A percentile compares a stretch with the other conserved stretches of the same genome.
phyloP scores from a whole-genome alignment of 2,329 filamentous ascomycete genomes.

The Verticillium nonalfalfae region DNA sequence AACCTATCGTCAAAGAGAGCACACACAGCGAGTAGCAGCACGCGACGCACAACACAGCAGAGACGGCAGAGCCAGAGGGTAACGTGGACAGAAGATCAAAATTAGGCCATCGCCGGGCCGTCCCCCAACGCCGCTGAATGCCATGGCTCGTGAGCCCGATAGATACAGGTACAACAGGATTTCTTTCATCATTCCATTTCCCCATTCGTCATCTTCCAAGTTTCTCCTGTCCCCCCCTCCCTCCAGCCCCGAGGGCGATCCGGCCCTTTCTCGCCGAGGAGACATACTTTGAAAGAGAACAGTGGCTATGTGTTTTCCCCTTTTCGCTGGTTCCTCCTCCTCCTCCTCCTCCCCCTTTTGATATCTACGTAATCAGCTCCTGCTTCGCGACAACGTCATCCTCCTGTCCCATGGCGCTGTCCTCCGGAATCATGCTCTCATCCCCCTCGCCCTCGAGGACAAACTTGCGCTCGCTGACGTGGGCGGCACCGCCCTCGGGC shows the following conservation, averaged over 20 bases:
- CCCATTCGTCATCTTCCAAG: neutral
- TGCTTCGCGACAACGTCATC: conserved; percentile 22
- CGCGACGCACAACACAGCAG: neutral
- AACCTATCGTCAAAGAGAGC: neutral
- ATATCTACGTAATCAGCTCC: conserved; percentile 24
- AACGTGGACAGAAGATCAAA: neutral
- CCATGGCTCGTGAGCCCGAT: neutral
- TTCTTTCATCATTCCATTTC: neutral
- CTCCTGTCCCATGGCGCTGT: conserved; percentile 30
- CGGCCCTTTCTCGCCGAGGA: neutral
- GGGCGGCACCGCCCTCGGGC: conserved; percentile 47
- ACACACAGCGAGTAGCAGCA: neutral
- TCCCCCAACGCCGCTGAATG: neutral
- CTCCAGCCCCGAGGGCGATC: conserved; percentile 1
- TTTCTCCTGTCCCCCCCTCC: neutral
- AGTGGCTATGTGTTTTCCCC: too few species aligned
- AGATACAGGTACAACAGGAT: neutral
- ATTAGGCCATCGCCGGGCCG: neutral
- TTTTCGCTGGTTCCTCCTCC: too few species aligned
- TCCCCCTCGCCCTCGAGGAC: conserved; percentile 60
- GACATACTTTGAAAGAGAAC: neutral
- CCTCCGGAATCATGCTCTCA: conserved; percentile 63
- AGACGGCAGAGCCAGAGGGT: neutral
- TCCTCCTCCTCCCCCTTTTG: neutral
- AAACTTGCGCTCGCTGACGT: conserved; percentile 87